Percentiles rank a stretch among this genome's conserved stretches.
These are phyloP conservation scores for Calycina marina DNA, from an alignment of 2,329 filamentous ascomycete species.

Conservation along the genomic window DNA sequence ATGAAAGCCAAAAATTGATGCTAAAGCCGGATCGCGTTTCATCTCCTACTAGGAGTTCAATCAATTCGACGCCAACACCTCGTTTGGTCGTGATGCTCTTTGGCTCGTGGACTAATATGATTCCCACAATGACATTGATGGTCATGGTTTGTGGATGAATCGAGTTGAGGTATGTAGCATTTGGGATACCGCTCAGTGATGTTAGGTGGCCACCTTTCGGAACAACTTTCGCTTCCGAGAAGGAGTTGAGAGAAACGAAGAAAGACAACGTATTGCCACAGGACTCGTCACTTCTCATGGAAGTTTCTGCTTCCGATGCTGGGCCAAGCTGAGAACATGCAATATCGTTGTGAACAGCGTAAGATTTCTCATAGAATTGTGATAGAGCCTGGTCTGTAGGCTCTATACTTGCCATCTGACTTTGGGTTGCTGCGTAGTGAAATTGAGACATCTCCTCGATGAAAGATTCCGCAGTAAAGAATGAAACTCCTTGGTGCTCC, in stretches of 20 bases:
- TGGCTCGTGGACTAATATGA: conserved; percentile 57
- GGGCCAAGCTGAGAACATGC: conserved; percentile 42
- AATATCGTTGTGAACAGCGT: conserved; percentile 53
- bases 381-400: conserved; percentile 28
- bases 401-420: conserved; percentile 6
- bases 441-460: conserved; percentile 11
- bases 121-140: conserved; percentile 64
- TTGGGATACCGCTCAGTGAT: conserved; percentile 56
- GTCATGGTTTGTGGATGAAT: conserved; percentile 72
- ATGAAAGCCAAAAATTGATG: conserved; percentile 68
- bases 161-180: conserved; percentile 44
- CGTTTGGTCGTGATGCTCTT: conserved; percentile 54
- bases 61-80: conserved; percentile 45
- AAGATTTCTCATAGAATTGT: conserved; percentile 66
- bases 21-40: conserved; percentile 70
- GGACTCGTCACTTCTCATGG: conserved; percentile 21
- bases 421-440: conserved; percentile 1
- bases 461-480: conserved; percentile 30
- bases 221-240: conserved; percentile 14
- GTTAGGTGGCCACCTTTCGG: conserved; percentile 30
- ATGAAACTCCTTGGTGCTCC: conserved; percentile 25
- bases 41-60: conserved; percentile 73
- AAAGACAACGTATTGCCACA: conserved; percentile 23
- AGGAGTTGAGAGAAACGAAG: conserved; percentile 23
- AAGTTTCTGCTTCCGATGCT: conserved; percentile 14